Evolutionary conservation across 2,329 filamentous ascomycete genomes (phyloP).

Genomic region (Paecilomyces sp.): DNA sequence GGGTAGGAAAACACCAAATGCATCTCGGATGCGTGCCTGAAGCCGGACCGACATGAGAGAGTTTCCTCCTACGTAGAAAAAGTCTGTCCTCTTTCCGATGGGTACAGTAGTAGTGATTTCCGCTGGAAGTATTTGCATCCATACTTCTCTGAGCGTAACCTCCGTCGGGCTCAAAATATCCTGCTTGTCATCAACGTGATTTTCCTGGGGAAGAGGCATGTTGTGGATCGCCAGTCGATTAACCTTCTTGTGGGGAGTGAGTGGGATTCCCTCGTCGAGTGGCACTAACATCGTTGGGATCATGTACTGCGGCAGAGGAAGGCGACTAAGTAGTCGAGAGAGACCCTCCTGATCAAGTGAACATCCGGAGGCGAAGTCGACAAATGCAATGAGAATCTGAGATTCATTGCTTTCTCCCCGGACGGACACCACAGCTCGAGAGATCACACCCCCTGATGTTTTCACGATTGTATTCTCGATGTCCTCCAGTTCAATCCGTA

Average conservation of each 20-base stretch:
- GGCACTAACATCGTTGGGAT: constrained; percentile 21
- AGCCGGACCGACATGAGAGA: constrained; percentile 3
- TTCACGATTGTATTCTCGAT: constrained; percentile 29
- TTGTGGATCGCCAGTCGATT: constrained; percentile 12
- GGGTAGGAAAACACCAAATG: not conserved
- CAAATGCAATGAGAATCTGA: not conserved
- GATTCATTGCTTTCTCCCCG: not conserved
- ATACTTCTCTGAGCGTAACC: not conserved
- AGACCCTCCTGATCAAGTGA: not conserved
- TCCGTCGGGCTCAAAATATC: not conserved
- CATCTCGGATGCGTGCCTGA: not conserved
- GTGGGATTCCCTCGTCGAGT: constrained; percentile 15
- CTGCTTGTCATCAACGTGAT: not conserved
- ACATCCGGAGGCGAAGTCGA: not conserved
- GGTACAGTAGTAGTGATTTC: not conserved
- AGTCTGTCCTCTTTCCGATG: not conserved
- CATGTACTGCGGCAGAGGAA: constrained; percentile 33
- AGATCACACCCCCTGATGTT: constrained; percentile 9
- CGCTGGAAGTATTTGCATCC: not conserved
- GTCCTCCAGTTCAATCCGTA: constrained; percentile 42
- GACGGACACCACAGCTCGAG: not conserved
- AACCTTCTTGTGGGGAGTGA: constrained; percentile 21
- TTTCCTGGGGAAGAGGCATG: constrained; percentile 11
- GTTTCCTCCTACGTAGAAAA: constrained; percentile 3
- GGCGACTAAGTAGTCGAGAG: constrained; percentile 14